A percentile compares a stretch with the other conserved stretches of the same genome.
These are phyloP conservation scores for Xanthoceras sorbifolium DNA, from an alignment of 345 rosid genomes.

Conservation along the genomic window DNA sequence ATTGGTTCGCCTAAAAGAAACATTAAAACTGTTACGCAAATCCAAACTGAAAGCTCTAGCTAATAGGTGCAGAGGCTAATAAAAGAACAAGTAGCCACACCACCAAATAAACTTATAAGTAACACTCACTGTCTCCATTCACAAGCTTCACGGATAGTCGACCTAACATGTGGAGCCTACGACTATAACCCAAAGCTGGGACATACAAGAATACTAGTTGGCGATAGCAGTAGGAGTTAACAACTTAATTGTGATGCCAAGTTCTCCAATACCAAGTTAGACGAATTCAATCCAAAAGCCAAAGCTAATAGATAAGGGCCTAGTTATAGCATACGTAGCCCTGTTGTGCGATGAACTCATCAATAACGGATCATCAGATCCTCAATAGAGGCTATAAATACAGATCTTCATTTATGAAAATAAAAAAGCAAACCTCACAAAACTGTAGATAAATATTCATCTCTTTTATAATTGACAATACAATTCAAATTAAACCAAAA, in stretches of 20 bases:
- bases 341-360: neutral
- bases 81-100: neutral
- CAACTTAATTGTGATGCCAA: no score
- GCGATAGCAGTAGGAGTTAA: neutral
- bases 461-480: neutral
- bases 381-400: neutral
- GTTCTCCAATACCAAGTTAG: neutral
- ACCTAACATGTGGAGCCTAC: neutral
- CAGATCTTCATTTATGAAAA: neutral
- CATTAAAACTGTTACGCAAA: neutral
- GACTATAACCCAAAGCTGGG: no score
- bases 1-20: neutral
- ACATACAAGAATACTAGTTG: neutral
- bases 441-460: neutral
- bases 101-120: neutral
- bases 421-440: neutral
- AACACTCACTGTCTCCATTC: neutral
- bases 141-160: neutral
- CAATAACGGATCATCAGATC: neutral
- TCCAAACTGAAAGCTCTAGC: neutral
- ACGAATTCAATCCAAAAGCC: neutral
- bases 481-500: neutral
- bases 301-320: neutral
- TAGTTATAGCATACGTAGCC: neutral
- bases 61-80: neutral